Conservation (phyloP, 352 stramenopile genomes). For the Aphanomyces stellatus region DNA sequence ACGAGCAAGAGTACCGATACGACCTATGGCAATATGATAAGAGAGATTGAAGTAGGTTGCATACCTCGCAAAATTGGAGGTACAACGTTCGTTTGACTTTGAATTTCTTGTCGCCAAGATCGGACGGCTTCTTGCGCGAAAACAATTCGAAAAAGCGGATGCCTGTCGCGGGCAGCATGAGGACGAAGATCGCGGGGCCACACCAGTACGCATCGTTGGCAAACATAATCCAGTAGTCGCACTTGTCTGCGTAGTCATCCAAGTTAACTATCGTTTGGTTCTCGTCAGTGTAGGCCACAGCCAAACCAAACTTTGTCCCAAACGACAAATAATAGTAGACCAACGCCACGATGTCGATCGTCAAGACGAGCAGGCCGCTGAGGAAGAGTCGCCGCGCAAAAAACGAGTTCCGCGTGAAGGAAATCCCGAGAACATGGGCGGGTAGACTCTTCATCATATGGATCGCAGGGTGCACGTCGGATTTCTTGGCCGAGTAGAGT, state of each 20-base stretch:
- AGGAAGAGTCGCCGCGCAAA: conserved; percentile 56
- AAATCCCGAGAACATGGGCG: background rate
- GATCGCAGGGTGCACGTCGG: background rate
- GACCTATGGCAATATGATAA: conserved; percentile 1
- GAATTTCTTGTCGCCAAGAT: conserved; percentile 26
- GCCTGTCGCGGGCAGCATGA: conserved; percentile 56
- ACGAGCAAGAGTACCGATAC: conserved; percentile 1
- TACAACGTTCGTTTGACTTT: conserved; percentile 76
- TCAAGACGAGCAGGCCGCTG: conserved; percentile 49
- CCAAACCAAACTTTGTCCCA: too few species aligned
- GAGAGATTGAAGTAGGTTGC: background rate
- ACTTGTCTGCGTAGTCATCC: conserved; percentile 30
- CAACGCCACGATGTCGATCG: conserved; percentile 45
- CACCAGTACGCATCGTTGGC: conserved; percentile 62
- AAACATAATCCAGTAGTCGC: conserved; percentile 43
- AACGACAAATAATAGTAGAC: conserved; percentile 43
- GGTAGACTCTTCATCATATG: conserved; percentile 10
- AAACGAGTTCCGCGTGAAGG: conserved; percentile 67
- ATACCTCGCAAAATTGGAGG: conserved; percentile 64
- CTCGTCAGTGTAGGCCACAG: too few species aligned
- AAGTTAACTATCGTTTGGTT: conserved; percentile 24
- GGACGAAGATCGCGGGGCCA: conserved; percentile 46
- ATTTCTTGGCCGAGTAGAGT: background rate
- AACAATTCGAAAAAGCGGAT: conserved; percentile 63
- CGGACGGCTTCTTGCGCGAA: conserved; percentile 51